Evolutionary conservation across 2,329 filamentous ascomycete genomes (phyloP), one percentile per base, ranked within the genome.

Genomic region (Colletotrichum shisoi): DNA sequence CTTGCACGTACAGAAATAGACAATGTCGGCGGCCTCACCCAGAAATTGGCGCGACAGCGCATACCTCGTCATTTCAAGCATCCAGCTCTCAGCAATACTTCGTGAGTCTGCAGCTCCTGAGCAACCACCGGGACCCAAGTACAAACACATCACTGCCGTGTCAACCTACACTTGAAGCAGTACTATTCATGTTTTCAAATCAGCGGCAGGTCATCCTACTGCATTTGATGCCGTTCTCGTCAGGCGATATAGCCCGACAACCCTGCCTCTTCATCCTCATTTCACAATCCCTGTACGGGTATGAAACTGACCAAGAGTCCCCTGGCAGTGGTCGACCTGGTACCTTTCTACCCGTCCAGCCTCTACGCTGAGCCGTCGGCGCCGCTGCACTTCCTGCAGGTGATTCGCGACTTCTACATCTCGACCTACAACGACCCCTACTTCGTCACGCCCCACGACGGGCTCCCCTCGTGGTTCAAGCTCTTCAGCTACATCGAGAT

Each of bases 371-470:
- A 77, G 0, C 72, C 78, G 0, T 76, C 74, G 4, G 74, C 80
- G 0, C 84, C 84, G 0, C 76, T 87, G 7, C 81, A 85, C 73
- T 77, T 81, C 69, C 76, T 86, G 52, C 74, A 79, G 69, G 63
- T 75, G 42, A 72, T 86, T 64, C 82, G 83, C 65, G 67, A 76
- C 3, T 80, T 77, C 71, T 87, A 87, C 75, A 74, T 83, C 49
- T 67, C 74, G 42, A 76, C 76, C 12, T 83, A 83, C 71, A 83
- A 84, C 63, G 85, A 88, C 74, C 85, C 84, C 8, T 84, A 85
- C 76, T 82, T 84, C 73, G 74, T 77, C 45, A 71, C 76, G 39
- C 72, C 79, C 42, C 74, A 76, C 11, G 73, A 71, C 2, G 46
- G 72, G 13, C 73, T 77, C 56, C 78, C 78, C 13, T 78, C 79